phyloP scores from a whole-genome alignment of 768 basidiomycete genomes.

The Crucibulum laeve region DNA sequence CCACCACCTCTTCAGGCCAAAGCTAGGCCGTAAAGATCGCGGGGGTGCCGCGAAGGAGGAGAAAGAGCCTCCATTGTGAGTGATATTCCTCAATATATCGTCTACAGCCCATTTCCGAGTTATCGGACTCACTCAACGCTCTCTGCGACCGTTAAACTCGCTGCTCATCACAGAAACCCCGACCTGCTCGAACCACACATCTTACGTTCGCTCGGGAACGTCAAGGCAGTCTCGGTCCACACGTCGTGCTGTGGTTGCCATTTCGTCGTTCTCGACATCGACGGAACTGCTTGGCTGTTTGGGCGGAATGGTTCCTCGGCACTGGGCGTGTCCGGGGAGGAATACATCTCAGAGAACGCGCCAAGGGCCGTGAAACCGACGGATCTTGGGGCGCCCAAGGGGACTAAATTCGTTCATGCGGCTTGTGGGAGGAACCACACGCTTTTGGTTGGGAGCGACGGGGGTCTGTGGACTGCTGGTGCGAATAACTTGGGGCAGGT shows the following conservation, averaged over 20 bases:
- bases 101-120: background rate
- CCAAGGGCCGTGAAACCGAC: slow-evolving; percentile 57
- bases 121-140: background rate
- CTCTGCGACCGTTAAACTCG: background rate
- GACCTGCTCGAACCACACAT: slow-evolving; percentile 89
- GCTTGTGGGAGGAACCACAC: slow-evolving; percentile 83
- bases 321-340: slow-evolving; percentile 56
- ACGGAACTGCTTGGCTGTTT: slow-evolving; percentile 86
- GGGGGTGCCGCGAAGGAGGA: slow-evolving; percentile 41
- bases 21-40: slow-evolving; percentile 73
- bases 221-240: slow-evolving; percentile 69
- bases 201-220: slow-evolving; percentile 81
- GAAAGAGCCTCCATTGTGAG: slow-evolving; percentile 33
- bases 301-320: slow-evolving; percentile 75
- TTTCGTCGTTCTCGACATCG: slow-evolving; percentile 65
- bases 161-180: slow-evolving; percentile 40
- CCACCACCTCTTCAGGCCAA: slow-evolving; percentile 45
- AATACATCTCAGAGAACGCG: slow-evolving; percentile 69
- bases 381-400: slow-evolving; percentile 55
- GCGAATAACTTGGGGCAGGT: slow-evolving; percentile 82
- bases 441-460: slow-evolving; percentile 76
- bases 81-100: slow-evolving; percentile 4
- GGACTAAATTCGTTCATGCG: slow-evolving; percentile 70
- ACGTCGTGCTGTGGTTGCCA: slow-evolving; percentile 76
- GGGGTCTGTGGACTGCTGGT: slow-evolving; percentile 81